Percentiles rank a stretch among this genome's conserved stretches.
phyloP scores from a whole-genome alignment of 2,329 filamentous ascomycete genomes.

The Microcera coccophila region DNA sequence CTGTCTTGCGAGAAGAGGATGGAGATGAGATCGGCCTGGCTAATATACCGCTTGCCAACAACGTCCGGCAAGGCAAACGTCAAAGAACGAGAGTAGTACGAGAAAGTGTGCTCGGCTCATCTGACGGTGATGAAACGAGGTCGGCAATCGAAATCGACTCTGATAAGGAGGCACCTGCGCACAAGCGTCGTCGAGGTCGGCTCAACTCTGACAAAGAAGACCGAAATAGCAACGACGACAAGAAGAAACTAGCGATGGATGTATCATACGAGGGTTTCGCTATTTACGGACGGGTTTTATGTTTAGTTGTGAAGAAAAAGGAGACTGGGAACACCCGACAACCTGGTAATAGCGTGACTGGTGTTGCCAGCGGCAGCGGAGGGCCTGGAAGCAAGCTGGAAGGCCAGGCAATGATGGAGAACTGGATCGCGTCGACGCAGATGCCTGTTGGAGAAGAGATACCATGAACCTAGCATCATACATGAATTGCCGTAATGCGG shows the following conservation, averaged over 20 bases:
- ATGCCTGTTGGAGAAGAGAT: conserved; percentile 43
- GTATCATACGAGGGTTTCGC: conserved; percentile 93
- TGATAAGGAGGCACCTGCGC: conserved; percentile 39
- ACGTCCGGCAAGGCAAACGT: conserved; percentile 27
- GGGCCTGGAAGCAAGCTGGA: conserved; percentile 31
- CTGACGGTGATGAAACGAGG: conserved; percentile 34
- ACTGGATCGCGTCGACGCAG: conserved; percentile 81
- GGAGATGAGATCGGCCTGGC: conserved; percentile 32
- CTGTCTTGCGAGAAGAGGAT: conserved; percentile 49
- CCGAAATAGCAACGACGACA: conserved; percentile 56
- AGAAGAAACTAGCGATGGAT: conserved; percentile 85
- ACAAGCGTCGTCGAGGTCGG: conserved; percentile 42
- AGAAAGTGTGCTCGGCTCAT: conserved; percentile 29
- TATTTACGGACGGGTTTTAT: conserved; percentile 90
- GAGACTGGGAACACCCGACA: conserved; percentile 49
- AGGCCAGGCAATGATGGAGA: conserved; percentile 73
- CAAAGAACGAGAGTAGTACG: conserved; percentile 23
- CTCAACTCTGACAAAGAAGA: conserved; percentile 24
- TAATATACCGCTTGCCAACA: conserved; percentile 32
- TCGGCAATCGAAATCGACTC: conserved; percentile 38
- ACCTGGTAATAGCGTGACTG: conserved; percentile 26
- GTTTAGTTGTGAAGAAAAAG: conserved; percentile 78
- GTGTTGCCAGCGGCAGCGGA: conserved; percentile 27
- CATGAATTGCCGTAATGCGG: too few relatives aligned
- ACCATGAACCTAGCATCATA: conserved; percentile 29